Base-by-base conservation (phyloP, 169 alveolate genomes). In the Amoebophrya sp. region DNA sequence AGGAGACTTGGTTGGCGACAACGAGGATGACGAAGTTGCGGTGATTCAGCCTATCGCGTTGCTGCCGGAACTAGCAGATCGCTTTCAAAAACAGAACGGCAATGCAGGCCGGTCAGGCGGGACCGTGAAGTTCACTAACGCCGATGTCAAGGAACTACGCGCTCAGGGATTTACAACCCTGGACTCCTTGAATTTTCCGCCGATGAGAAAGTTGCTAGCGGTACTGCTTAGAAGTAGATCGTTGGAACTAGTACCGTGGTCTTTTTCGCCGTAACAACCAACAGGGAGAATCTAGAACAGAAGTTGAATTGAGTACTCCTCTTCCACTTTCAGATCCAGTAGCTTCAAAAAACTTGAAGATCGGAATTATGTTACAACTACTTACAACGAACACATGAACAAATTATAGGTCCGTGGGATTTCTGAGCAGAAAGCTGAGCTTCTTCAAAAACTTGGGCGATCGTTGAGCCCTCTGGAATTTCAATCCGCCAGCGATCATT, bases 381-480 rank as follows among this genome's bases (percentile, higher is more conserved):
- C 23, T 23, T 10, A 10, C 10, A 53, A 10, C n/a, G 76, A 10
- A 53, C 23, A 53, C 10, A 53, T 14, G 10, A 53, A 53, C 10
- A 53, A 53, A n/a, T n/a, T n/a, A n/a, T n/a, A n/a, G 76, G 76
- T 65, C 83, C 83, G 83, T 6, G 83, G 83, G 39, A 65, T 65
- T 65, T 65, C 83, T 10, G 83, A 65, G 26, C 83, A 65, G 83
- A 65, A 65, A 26, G 83, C 83, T 6, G 83, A 65, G 33, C n/a
- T 65, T 29, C 83, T 65, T 1, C n/a, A 0, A 6, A 65, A 65
- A 36, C 18, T 65, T 36, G 83, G 83, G 33, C 83, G 83, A 6
- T 65, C 83, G 10, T 65, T 18, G 2, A 6, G 2, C 26, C 83
- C 33, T 29, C 33, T 65, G 83, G 83, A 6, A 36, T 65, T 65